phyloP scores from a whole-genome alignment of 106 monocot genomes.

The Triglochin maritima region DNA sequence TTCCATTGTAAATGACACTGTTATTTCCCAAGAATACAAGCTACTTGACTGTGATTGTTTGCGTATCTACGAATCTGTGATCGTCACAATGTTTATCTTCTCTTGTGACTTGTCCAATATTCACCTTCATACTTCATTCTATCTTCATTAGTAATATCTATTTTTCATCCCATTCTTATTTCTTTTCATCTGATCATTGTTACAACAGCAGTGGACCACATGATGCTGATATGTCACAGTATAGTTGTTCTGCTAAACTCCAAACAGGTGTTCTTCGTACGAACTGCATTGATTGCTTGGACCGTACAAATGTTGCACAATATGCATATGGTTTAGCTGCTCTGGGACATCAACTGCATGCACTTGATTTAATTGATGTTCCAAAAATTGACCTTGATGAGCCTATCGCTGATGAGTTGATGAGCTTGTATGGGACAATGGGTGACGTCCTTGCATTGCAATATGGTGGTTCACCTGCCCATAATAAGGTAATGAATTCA shows the following conservation, averaged over 20 bases:
- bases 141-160: too few relatives aligned
- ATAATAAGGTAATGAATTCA: slow-evolving; percentile 59
- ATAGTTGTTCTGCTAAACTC: slow-evolving; percentile 17
- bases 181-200: background rate
- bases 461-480: slow-evolving; percentile 93
- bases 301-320: slow-evolving; percentile 94
- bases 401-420: slow-evolving; percentile 57
- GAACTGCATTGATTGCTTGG: slow-evolving; percentile 92
- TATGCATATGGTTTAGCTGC: slow-evolving; percentile 86
- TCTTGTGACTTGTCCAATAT: too few relatives aligned
- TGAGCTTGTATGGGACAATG: slow-evolving; percentile 79
- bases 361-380: slow-evolving; percentile 29
- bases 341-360: slow-evolving; percentile 76
- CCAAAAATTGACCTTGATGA: slow-evolving; percentile 52
- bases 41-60: too few relatives aligned
- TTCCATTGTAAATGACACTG: too few relatives aligned
- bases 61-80: too few relatives aligned
- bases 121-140: too few relatives aligned
- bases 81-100: too few relatives aligned
- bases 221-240: slow-evolving; percentile 8
- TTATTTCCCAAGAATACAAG: too few relatives aligned
- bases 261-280: slow-evolving; percentile 68
- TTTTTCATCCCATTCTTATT: too few relatives aligned
- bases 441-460: slow-evolving; percentile 87
- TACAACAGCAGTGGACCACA: slow-evolving; percentile 4